Evolutionary conservation across 176 grass and related monocot genomes (phyloP), one percentile per base, ranked within the genome.

Genomic region (Dactylis glomerata): DNA sequence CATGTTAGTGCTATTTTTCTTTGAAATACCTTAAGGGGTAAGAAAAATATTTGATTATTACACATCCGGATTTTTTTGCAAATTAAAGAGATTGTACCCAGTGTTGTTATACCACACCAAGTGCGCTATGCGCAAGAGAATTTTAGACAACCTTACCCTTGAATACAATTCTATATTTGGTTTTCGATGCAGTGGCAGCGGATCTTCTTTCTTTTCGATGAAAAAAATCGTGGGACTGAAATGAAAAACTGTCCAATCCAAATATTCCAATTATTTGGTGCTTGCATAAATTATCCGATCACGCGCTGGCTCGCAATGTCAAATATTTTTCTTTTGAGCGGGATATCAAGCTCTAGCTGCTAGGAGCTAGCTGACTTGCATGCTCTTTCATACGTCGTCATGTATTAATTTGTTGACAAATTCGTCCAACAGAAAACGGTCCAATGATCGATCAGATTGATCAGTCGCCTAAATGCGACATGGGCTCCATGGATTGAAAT

Each of bases 381-480:
- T 15, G 58, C 58, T 62, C 12, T 10, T 62, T 62, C 58, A 30
- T 62, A 27, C 57, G 4, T 26, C 37, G 1, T 20, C 3, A 58
- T 15, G 10, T 49, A 61, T 28, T 4, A 27, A 22, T n/a, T 54
- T 69, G 13, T 85, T 85, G 82, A 69, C 68, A 38, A 81, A 74
- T 74, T 81, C 44, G 32, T n/a, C 33, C 68, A 55, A 65, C 32
- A 20, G 41, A 73, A 68, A 81, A 69, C 13, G 41, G 59, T 26
- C 19, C 41, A 62, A 77, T 72, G n/a, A 63, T 15, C 4, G n/a
- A 63, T 15, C 4, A 15, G 58, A 30, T 62, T 62, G 26, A 30
- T 33, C 61, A 61, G 20, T 85, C 69, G 57, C n/a, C 38, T 41
- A 58, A 59, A 22, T 32, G 13, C 19, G 15, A 62, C 57, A 62